Evolutionary conservation across 2,329 filamentous ascomycete species (phyloP).

Genomic region (Lasiodiplodia citricola): DNA sequence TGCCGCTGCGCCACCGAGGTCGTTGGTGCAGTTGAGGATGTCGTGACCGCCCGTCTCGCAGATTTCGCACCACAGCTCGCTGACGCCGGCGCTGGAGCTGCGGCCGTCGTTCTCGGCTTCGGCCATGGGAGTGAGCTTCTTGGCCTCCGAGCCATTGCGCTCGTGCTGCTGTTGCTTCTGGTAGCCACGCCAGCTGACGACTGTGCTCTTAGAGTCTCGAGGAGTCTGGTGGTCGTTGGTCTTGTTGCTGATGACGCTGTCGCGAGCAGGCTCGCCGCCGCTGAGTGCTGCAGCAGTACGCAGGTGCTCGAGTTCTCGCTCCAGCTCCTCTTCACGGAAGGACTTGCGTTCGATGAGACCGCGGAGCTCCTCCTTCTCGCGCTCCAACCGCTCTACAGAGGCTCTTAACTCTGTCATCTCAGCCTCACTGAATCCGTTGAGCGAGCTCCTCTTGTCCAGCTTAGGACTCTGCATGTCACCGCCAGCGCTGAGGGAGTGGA

Average conservation of each 20-base stretch:
- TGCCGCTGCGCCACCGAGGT: slow-evolving; percentile 60
- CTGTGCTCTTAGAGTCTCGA: slow-evolving; percentile 70
- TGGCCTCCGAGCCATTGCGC: slow-evolving; percentile 2
- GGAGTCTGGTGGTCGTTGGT: slow-evolving; percentile 50
- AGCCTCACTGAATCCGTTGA: slow-evolving; percentile 38
- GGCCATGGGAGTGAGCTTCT: slow-evolving; percentile 34
- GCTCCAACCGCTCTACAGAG: slow-evolving; percentile 73
- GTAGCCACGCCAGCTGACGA: slow-evolving; percentile 60
- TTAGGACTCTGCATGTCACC: slow-evolving; percentile 46
- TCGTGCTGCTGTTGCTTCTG: slow-evolving; percentile 13
- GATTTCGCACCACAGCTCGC: slow-evolving; percentile 87
- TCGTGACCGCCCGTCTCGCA: slow-evolving; percentile 92
- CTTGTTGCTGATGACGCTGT: slow-evolving; percentile 59
- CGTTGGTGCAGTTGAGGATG: slow-evolving; percentile 84
- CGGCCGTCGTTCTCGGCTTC: slow-evolving; percentile 55
- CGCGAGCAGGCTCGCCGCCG: slow-evolving; percentile 50
- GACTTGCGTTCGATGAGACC: slow-evolving; percentile 74
- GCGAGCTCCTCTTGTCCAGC: slow-evolving; percentile 37
- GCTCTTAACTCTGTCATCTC: slow-evolving; percentile 64
- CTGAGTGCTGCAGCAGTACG: slow-evolving; percentile 27
- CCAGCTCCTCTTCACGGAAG: slow-evolving; percentile 80
- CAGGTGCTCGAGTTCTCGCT: slow-evolving; percentile 75
- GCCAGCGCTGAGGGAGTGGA: slow-evolving; percentile 89
- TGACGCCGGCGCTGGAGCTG: slow-evolving; percentile 69
- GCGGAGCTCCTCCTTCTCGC: slow-evolving; percentile 80